These are phyloP conservation scores for Nemania sp. DNA, from an alignment of 2,329 filamentous ascomycete species.

Conservation along the genomic window DNA sequence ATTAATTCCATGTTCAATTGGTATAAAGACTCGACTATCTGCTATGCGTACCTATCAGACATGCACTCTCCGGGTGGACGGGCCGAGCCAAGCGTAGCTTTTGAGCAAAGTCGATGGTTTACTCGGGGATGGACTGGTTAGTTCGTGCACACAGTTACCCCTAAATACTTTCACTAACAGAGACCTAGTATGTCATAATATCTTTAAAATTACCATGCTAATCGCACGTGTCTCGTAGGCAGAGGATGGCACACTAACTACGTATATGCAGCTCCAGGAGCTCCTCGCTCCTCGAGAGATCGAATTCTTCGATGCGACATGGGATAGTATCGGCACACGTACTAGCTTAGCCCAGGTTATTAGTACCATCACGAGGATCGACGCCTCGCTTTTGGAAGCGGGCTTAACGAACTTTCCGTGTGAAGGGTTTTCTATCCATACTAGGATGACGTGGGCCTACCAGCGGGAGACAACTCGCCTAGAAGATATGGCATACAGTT, in stretches of 20 bases:
- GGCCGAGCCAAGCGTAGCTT: neutral
- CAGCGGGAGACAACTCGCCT: constrained; percentile 11
- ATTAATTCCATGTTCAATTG: constrained; percentile 25
- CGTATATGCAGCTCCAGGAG: constrained; percentile 9
- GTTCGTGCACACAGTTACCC: too few relatives aligned
- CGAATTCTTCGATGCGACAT: constrained; percentile 20
- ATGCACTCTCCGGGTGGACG: neutral
- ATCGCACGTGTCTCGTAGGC: neutral
- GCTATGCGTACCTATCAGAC: constrained; percentile 12
- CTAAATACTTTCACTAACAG: neutral
- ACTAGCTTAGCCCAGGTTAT: neutral
- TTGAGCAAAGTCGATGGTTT: constrained; percentile 26
- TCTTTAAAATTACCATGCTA: neutral
- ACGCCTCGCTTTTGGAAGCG: neutral
- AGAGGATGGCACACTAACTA: neutral
- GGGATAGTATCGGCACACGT: constrained; percentile 13
- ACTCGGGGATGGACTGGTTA: constrained; percentile 29
- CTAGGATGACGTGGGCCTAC: constrained; percentile 21
- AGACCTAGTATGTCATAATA: constrained; percentile 1
- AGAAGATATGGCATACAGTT: constrained; percentile 29
- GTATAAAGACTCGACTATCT: constrained; percentile 14
- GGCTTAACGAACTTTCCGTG: neutral
- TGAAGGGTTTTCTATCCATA: constrained; percentile 10
- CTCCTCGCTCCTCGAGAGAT: constrained; percentile 20
- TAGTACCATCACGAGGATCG: constrained; percentile 5